These are phyloP conservation scores for Coleophoma cylindrospora DNA, from an alignment of 2,329 filamentous ascomycete genomes.

Conservation along the genomic window DNA sequence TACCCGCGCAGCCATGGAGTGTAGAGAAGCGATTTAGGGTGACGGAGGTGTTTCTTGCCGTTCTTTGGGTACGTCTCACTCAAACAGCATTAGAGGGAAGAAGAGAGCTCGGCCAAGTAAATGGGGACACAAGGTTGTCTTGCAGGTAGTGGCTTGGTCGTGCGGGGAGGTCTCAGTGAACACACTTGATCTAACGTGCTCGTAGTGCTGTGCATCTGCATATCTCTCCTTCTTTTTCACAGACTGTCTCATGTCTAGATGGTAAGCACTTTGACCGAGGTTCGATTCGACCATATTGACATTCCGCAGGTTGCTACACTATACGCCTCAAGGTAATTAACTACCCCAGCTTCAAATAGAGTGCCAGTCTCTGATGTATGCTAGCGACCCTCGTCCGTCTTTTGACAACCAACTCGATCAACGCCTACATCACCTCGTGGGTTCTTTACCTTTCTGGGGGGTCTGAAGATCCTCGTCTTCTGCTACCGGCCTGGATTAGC, in stretches of 20 bases:
- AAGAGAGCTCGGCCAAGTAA: too few species aligned
- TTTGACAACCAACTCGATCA: constrained; percentile 67
- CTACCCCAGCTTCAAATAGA: neutral
- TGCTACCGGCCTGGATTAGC: constrained; percentile 73
- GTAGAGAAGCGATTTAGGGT: constrained; percentile 47
- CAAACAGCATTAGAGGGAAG: too few species aligned
- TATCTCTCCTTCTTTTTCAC: constrained; percentile 81
- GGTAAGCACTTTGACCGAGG: constrained; percentile 39
- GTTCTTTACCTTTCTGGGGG: constrained; percentile 67
- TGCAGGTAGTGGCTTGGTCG: too few species aligned
- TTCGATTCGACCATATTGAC: neutral
- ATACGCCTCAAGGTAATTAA: constrained; percentile 57
- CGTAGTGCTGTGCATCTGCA: constrained; percentile 67
- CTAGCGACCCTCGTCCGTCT: constrained; percentile 73
- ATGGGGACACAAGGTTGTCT: too few species aligned
- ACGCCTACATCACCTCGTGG: constrained; percentile 70
- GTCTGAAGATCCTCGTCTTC: constrained; percentile 62
- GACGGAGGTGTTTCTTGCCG: constrained; percentile 66
- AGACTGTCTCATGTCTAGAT: constrained; percentile 79
- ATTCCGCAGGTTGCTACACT: constrained; percentile 66
- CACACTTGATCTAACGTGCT: constrained; percentile 7
- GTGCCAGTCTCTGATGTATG: neutral
- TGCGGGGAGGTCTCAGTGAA: too few species aligned
- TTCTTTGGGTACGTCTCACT: constrained; percentile 59
- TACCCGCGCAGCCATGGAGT: constrained; percentile 32